Conservation (phyloP, 1,139 yeast genomes). For the Yamadazyma friedrichii region DNA sequence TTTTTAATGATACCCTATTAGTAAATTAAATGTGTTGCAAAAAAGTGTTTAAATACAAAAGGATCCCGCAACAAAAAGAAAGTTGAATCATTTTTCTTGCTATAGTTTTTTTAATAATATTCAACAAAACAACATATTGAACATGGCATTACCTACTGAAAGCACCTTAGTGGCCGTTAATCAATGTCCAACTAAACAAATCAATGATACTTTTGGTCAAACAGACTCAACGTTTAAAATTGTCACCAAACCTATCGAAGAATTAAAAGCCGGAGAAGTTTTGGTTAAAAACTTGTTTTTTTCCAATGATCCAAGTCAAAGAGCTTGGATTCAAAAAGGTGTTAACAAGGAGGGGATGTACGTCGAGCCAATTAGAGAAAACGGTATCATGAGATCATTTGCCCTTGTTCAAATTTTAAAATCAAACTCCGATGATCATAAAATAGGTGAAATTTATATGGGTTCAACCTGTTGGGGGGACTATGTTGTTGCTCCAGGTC, state of each 20-base stretch:
- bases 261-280: slow-evolving; percentile 42
- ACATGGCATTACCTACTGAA: slow-evolving; percentile 8
- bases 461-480: slow-evolving; percentile 32
- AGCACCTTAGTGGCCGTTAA: slow-evolving; percentile 14
- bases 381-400: slow-evolving; percentile 48
- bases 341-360: slow-evolving; percentile 44
- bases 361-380: slow-evolving; percentile 44
- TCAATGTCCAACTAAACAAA: slow-evolving; percentile 16
- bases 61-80: neutral
- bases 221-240: slow-evolving; percentile 24
- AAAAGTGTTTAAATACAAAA: too few relatives aligned
- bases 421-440: slow-evolving; percentile 36
- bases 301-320: slow-evolving; percentile 70
- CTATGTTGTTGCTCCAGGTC: slow-evolving; percentile 22
- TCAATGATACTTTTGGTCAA: slow-evolving; percentile 18
- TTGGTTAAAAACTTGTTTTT: slow-evolving; percentile 47
- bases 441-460: slow-evolving; percentile 43
- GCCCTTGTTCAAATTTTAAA: slow-evolving; percentile 52
- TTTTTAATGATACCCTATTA: too few relatives aligned
- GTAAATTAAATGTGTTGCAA: too few relatives aligned
- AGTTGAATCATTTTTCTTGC: too few relatives aligned
- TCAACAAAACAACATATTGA: neutral
- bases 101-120: neutral
- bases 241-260: slow-evolving; percentile 10
- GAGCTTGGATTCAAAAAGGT: slow-evolving; percentile 55